Conservation (phyloP, 331 rosid species). For the Quercus lobata region DNA sequence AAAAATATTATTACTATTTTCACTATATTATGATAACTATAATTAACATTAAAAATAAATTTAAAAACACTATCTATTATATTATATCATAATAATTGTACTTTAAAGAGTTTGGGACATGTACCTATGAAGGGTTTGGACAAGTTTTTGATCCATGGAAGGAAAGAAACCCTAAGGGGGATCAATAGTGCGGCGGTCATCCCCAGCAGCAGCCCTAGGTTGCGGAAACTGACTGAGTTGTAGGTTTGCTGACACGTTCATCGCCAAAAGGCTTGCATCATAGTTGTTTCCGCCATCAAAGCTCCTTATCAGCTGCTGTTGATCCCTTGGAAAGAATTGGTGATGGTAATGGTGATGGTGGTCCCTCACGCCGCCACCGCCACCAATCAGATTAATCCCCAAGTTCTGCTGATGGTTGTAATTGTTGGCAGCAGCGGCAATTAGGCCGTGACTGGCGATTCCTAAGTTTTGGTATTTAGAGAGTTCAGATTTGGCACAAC, state of each 20-base stretch:
- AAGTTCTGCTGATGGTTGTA: slow-evolving; percentile 31
- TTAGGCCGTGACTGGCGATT: slow-evolving; percentile 40
- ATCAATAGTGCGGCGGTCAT: slow-evolving; percentile 72
- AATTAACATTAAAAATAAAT: not conserved
- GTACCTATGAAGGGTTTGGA: not conserved
- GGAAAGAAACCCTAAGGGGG: slow-evolving; percentile 60
- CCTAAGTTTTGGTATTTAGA: slow-evolving; percentile 63
- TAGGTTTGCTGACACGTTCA: slow-evolving; percentile 71
- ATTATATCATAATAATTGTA: not conserved
- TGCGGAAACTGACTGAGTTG: slow-evolving; percentile 75
- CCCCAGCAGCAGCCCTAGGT: slow-evolving; percentile 58
- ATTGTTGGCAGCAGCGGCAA: slow-evolving; percentile 29
- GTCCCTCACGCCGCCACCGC: slow-evolving; percentile 11
- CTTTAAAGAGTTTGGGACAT: not conserved
- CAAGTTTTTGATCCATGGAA: not conserved
- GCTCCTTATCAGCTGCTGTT: slow-evolving; percentile 36
- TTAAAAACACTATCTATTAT: not conserved
- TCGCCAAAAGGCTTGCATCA: slow-evolving; percentile 65
- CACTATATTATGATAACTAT: not conserved
- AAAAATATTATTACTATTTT: not conserved
- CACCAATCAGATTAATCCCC: slow-evolving; percentile 38
- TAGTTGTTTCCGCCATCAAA: slow-evolving; percentile 52
- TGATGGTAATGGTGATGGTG: slow-evolving; percentile 43
- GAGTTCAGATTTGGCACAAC: slow-evolving; percentile 86
- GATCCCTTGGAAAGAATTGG: slow-evolving; percentile 66